Base-by-base conservation (phyloP, 2,329 filamentous ascomycete genomes). In the Neofusicoccum parvum region DNA sequence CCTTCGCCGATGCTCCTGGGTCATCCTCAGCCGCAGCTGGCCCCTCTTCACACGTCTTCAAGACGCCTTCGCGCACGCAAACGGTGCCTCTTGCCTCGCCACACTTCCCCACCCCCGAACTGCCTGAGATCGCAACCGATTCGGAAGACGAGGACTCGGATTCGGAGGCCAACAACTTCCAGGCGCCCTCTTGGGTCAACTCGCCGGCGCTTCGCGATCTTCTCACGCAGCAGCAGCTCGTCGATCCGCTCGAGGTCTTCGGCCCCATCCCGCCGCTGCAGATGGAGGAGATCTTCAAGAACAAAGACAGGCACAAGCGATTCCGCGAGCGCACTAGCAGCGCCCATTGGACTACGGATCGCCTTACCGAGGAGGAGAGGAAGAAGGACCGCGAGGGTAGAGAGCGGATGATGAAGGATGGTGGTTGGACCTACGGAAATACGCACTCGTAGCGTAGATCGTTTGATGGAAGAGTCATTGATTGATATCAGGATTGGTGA, bases 251-350 rank as follows among this genome's bases (percentile, higher is more conserved):
- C 72, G 82, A 86, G 43, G 91, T 99, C 62, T 99, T 99, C 74
- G 95, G 95, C 0, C 91, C 92, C 0, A 92, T 96, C 27, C 89
- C 87, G 11, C 92, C 93, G 12, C 83, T 99, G 69, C 92, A 92
- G 73, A 95, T 99, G 90, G 96, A 99, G 73, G 94, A 98, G 75
- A 93, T 97, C 37, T 99, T 99, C 80, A 92, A 93, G 77, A 94
- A 91, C 78, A 93, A 93, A 77, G 92, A 94, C 65, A 83, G 90
- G 69, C 88, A 91, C 77, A 91, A 92, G 82, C 92, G 92, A 74
- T 98, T 97, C 84, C 88, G 96, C 17, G 89, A 92, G 60, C 87
- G 95, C 65, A 97, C 94, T 5, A 96, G 92, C 71, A 97, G 92
- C 78, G 96, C 96, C 41, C 96, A 97, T 80, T 99, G 95, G 95